Evolutionary conservation across 805 yeast genomes (phyloP), one percentile per base, ranked within the genome.

Genomic region (Metschnikowia matae): DNA sequence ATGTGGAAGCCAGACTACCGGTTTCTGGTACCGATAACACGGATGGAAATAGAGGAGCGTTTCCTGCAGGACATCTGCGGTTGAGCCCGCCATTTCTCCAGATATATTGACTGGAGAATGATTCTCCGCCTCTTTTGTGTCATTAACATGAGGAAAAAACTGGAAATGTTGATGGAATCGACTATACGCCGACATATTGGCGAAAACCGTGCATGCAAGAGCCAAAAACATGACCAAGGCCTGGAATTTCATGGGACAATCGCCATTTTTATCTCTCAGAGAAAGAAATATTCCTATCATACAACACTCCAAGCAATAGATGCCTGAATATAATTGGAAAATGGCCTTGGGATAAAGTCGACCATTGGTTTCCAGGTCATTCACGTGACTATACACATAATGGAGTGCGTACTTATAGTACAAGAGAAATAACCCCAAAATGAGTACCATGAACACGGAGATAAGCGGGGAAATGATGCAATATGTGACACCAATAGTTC

Each of bases 391-490:
- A 62, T 77, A 84, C 44, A 84, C 79, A 57, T 79, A 82, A 54
- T 79, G 77, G 50, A 84, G 69, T 1, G 85, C 79, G 62, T 87
- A 87, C 64, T 87, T 88, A 73, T 80, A 86, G 5, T 92, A 86
- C 11, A 84, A 58, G 49, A 81, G 71, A 6, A 82, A 78, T 54
- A 74, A 64, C n/a, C 58, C 48, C 46, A 87, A 60, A 0, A 74
- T 61, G 58, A 87, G 82, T 1, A 88, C 75, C 18, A 87, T 60
- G 57, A 86, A 81, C 0, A 87, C 66, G 8, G 87, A 71, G 11
- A 90, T 86, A 48, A 88, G 56, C 0, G 97, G 97, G 0, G 96
- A 83, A 6, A 91, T 80, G 4, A 89, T 79, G 4, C 89, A 80
- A 61, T 89, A 90, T 1, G 88, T 84, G 34, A 90, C 67, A 0